A percentile compares a stretch with the other conserved stretches of the same genome.
Conservation (phyloP, 176 grass and related monocot species). For the Miscanthus lutarioriparius region DNA sequence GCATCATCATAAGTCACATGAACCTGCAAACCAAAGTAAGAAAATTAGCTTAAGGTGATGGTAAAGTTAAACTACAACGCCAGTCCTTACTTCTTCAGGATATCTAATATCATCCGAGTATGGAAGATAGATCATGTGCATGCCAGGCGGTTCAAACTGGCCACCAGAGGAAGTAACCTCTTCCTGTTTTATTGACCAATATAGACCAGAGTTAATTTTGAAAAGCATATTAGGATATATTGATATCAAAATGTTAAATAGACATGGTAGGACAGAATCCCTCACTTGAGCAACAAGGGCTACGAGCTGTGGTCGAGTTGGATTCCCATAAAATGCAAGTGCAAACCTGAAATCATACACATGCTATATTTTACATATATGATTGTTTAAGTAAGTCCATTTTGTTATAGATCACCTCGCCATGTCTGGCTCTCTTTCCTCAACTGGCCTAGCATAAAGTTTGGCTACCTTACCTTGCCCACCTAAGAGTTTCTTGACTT, state of each 20-base stretch:
- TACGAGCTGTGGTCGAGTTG: conserved; percentile 71
- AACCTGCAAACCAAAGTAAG: conserved; percentile 48
- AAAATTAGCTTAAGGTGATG: conserved; percentile 13
- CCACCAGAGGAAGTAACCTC: conserved; percentile 61
- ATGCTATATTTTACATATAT: background rate
- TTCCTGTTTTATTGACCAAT: conserved; percentile 54
- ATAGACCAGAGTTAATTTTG: conserved; percentile 22
- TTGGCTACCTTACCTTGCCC: background rate
- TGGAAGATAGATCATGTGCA: conserved; percentile 97
- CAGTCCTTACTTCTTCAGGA: conserved; percentile 73
- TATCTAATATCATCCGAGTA: conserved; percentile 93
- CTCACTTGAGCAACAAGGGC: conserved; percentile 83
- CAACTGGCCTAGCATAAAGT: background rate
- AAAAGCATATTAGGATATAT: conserved; percentile 18
- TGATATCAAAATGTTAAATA: background rate
- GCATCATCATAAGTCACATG: conserved; percentile 54
- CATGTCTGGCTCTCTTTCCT: background rate
- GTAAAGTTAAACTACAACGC: conserved; percentile 20
- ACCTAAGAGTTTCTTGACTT: background rate
- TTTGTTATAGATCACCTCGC: background rate
- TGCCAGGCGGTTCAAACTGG: conserved; percentile 86
- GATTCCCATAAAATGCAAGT: conserved; percentile 85
- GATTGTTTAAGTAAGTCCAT: background rate
- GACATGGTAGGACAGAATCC: background rate
- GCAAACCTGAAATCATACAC: conserved; percentile 74